These are phyloP conservation scores for Colletotrichum lini DNA, from an alignment of 2,329 filamentous ascomycete species.

Conservation along the genomic window DNA sequence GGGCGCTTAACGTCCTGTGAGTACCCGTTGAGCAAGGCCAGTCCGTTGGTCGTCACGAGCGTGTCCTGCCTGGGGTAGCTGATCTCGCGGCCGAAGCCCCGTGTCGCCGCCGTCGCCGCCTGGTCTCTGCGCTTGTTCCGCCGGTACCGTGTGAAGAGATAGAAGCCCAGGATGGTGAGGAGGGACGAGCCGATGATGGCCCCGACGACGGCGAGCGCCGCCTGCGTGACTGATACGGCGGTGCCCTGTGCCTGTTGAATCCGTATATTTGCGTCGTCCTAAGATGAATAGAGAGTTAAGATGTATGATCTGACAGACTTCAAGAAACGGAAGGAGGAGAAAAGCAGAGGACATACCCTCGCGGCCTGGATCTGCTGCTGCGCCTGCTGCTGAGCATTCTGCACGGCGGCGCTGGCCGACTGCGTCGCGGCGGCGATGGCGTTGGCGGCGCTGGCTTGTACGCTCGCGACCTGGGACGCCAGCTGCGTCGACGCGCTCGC, in stretches of 20 bases:
- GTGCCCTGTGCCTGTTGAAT: slow-evolving; percentile 54
- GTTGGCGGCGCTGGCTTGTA: slow-evolving; percentile 45
- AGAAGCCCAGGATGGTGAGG: slow-evolving; percentile 55
- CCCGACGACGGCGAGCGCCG: slow-evolving; percentile 58
- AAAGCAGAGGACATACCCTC: slow-evolving; percentile 21
- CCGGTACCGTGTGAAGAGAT: slow-evolving; percentile 52
- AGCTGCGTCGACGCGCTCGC: slow-evolving; percentile 49
- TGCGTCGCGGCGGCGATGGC: slow-evolving; percentile 48
- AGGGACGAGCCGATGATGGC: slow-evolving; percentile 59
- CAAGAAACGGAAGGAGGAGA: no score
- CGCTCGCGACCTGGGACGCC: slow-evolving; percentile 48
- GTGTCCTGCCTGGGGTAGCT: slow-evolving; percentile 46
- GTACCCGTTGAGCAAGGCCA: slow-evolving; percentile 41
- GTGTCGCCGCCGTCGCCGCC: not conserved
- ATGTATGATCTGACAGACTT: no score
- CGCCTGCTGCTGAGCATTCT: slow-evolving; percentile 39
- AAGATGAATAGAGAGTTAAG: not conserved
- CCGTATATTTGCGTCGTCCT: slow-evolving; percentile 49
- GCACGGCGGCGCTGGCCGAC: slow-evolving; percentile 45
- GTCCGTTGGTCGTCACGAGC: slow-evolving; percentile 36
- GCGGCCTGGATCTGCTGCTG: slow-evolving; percentile 35
- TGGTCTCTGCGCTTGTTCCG: slow-evolving; percentile 44
- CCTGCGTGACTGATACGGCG: slow-evolving; percentile 59
- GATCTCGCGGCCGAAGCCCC: slow-evolving; percentile 36
- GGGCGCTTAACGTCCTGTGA: slow-evolving; percentile 46